phyloP scores from a whole-genome alignment of 345 rosid genomes.

The Geranium brycei region DNA sequence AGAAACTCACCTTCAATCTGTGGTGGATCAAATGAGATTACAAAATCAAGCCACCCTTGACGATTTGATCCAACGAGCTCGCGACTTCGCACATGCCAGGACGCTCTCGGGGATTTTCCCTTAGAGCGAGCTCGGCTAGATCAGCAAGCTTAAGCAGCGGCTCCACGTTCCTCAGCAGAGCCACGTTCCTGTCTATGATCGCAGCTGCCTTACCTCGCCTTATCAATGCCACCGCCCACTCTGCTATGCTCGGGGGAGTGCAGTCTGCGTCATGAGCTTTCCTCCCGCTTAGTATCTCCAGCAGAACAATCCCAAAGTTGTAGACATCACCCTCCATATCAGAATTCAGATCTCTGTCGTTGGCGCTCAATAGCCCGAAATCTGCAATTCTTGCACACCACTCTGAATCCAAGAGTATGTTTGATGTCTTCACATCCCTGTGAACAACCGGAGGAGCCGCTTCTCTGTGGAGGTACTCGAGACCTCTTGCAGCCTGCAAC shows the following conservation, averaged over 20 bases:
- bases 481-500: slow-evolving; percentile 70
- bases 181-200: slow-evolving; percentile 41
- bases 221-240: slow-evolving; percentile 66
- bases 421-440: slow-evolving; percentile 58
- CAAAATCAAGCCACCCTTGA: slow-evolving; percentile 49
- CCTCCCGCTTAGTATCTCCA: slow-evolving; percentile 84
- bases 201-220: slow-evolving; percentile 56
- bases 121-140: slow-evolving; percentile 54
- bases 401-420: slow-evolving; percentile 69
- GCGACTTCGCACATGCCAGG: slow-evolving; percentile 55
- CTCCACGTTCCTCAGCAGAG: slow-evolving; percentile 70
- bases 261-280: slow-evolving; percentile 58
- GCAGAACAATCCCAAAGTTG: slow-evolving; percentile 55
- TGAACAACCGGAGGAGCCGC: slow-evolving; percentile 52
- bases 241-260: slow-evolving; percentile 45
- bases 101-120: slow-evolving; percentile 54
- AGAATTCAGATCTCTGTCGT: slow-evolving; percentile 33
- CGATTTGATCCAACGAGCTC: slow-evolving; percentile 49
- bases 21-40: slow-evolving; percentile 8
- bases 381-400: slow-evolving; percentile 84
- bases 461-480: slow-evolving; percentile 75
- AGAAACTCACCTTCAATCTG: neutral
- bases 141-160: slow-evolving; percentile 76
- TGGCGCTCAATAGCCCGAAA: slow-evolving; percentile 54
- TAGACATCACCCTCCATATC: slow-evolving; percentile 53